These are phyloP conservation scores for Pythium chondricola DNA, from an alignment of 352 stramenopile genomes.

Conservation along the genomic window DNA sequence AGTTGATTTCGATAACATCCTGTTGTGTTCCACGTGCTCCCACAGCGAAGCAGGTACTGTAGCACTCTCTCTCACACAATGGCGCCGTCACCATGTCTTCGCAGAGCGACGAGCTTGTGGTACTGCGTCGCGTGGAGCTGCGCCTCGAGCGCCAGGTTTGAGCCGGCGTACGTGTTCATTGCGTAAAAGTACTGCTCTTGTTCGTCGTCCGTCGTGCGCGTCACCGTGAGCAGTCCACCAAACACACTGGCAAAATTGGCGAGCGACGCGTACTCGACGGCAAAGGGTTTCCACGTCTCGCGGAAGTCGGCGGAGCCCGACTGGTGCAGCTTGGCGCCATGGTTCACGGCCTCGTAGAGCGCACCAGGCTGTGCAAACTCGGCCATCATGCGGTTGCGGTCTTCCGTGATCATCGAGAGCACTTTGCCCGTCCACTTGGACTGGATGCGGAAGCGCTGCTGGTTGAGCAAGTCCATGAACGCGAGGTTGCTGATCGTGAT, in stretches of 20 bases:
- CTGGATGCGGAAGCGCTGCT: slow-evolving; percentile 36
- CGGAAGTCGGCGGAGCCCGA: slow-evolving; percentile 20
- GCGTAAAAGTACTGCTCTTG: slow-evolving; percentile 10
- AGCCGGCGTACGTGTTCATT: slow-evolving; percentile 12
- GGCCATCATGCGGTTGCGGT: slow-evolving; percentile 44
- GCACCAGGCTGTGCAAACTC: slow-evolving; percentile 31
- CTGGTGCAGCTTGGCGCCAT: slow-evolving; percentile 33
- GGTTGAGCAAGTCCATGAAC: slow-evolving; percentile 46
- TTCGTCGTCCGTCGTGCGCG: slow-evolving; percentile 21
- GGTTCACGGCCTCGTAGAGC: slow-evolving; percentile 34
- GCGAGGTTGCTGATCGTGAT: slow-evolving; percentile 41
- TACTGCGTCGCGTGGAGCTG: slow-evolving; percentile 36
- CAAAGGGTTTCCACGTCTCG: slow-evolving; percentile 31
- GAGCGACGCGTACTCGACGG: slow-evolving; percentile 33
- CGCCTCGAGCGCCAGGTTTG: slow-evolving; percentile 29
- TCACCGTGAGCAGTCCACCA: slow-evolving; percentile 25
- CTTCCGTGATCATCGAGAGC: slow-evolving; percentile 45
- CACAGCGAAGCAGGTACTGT: neutral
- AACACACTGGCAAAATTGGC: slow-evolving; percentile 36
- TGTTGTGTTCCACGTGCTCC: neutral
- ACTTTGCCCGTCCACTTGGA: slow-evolving; percentile 42
- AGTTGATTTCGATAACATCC: neutral
- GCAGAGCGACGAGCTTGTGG: slow-evolving; percentile 23
- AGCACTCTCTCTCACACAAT: slow-evolving; percentile 29
- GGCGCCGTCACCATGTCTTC: slow-evolving; percentile 28